Evolutionary conservation across 257 asterid genomes (phyloP).

Genomic region (Voacanga thouarsii): DNA sequence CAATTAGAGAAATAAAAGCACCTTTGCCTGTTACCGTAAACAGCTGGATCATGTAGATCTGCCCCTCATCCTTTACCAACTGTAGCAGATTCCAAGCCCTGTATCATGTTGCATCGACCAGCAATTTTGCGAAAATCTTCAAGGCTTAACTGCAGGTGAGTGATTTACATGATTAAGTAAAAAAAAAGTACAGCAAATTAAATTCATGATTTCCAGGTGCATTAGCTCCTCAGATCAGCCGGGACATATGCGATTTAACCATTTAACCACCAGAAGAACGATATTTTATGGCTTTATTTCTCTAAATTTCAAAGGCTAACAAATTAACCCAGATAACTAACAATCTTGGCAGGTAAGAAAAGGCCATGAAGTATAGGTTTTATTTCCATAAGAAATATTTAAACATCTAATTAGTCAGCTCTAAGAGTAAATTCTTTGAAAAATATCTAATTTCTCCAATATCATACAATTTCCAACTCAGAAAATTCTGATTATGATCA

Average conservation of each 20-base stretch:
- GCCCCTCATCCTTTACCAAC: conserved; percentile 22
- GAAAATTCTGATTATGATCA: too few relatives aligned
- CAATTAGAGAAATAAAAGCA: not conserved
- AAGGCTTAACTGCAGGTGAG: conserved; percentile 50
- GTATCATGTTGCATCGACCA: conserved; percentile 65
- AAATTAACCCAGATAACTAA: not conserved
- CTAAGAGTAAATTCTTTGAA: not conserved
- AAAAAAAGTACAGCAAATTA: not conserved
- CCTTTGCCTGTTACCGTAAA: not conserved
- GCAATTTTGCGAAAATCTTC: conserved; percentile 76
- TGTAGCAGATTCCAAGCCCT: conserved; percentile 28
- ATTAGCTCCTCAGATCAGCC: not conserved
- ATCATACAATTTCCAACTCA: not conserved
- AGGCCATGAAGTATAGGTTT: conserved; percentile 5
- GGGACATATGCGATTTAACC: not conserved
- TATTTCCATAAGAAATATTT: not conserved
- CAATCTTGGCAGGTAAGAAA: not conserved
- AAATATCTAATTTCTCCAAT: not conserved
- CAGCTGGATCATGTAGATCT: not conserved
- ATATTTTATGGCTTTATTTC: not conserved
- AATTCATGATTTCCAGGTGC: not conserved
- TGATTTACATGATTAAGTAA: not conserved
- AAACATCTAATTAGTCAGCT: not conserved
- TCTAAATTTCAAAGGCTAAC: not conserved
- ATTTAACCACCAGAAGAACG: not conserved